phyloP scores from a whole-genome alignment of 2,329 filamentous ascomycete species.

The Thelonectria discophora region DNA sequence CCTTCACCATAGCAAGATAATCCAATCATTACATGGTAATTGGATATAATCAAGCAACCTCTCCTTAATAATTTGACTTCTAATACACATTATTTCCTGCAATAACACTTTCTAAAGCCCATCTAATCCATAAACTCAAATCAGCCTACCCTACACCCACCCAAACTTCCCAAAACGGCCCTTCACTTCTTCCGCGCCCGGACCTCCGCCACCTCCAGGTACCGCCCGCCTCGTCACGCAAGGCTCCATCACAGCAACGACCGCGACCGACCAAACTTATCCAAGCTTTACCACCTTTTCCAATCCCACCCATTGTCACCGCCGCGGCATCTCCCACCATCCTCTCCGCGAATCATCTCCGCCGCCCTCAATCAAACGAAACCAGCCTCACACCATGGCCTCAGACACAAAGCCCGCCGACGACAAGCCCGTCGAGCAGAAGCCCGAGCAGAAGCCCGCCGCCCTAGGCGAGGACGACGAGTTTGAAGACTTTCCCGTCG shows the following conservation, averaged over 20 bases:
- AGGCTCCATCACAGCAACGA: slow-evolving; percentile 21
- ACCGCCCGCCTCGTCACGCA: slow-evolving; percentile 25
- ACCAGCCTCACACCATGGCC: slow-evolving; percentile 33
- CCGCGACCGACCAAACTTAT: neutral
- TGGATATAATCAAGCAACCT: too few species aligned
- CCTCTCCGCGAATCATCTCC: neutral
- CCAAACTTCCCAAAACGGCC: slow-evolving; percentile 13
- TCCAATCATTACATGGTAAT: too few species aligned
- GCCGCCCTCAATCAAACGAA: neutral
- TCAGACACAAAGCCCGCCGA: slow-evolving; percentile 41
- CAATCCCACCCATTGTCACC: slow-evolving; percentile 5
- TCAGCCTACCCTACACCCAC: slow-evolving; percentile 13
- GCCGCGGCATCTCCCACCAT: slow-evolving; percentile 5
- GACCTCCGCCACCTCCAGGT: slow-evolving; percentile 11
- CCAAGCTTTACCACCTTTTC: neutral
- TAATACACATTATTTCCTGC: too few species aligned
- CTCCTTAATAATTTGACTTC: too few species aligned
- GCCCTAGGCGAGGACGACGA: slow-evolving; percentile 96
- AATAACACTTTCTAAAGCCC: too few species aligned
- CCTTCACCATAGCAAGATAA: neutral
- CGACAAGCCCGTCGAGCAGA: slow-evolving; percentile 40
- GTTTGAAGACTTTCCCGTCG: slow-evolving; percentile 98
- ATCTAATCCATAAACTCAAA: neutral
- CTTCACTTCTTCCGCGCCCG: slow-evolving; percentile 27
- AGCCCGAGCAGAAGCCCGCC: slow-evolving; percentile 52